These are phyloP conservation scores for Thalia dealbata DNA, from an alignment of 176 grass and related monocot species.

Conservation along the genomic window DNA sequence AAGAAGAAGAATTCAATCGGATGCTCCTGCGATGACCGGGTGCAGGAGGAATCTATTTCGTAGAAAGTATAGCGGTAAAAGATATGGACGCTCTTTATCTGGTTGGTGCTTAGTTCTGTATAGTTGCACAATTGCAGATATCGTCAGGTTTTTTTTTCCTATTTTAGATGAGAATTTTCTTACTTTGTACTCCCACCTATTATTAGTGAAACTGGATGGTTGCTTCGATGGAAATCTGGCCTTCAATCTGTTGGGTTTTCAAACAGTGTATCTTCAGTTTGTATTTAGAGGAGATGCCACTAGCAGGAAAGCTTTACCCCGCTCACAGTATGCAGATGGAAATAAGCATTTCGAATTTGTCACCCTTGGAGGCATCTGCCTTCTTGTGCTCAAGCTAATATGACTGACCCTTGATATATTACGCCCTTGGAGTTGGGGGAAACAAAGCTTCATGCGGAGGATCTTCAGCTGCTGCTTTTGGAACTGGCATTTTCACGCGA, in stretches of 20 bases:
- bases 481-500: no score
- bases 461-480: no score
- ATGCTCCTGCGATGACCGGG: neutral
- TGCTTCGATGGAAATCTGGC: neutral
- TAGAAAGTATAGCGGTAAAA: constrained; percentile 1
- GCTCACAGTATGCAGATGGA: neutral
- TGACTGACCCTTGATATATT: no score
- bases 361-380: neutral
- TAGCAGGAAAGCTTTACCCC: neutral
- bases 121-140: constrained; percentile 4
- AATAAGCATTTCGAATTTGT: neutral
- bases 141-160: constrained; percentile 4
- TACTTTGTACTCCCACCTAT: neutral
- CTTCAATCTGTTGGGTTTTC: neutral
- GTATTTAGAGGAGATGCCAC: no score
- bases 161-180: neutral
- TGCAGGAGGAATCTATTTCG: neutral
- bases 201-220: neutral
- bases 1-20: constrained; percentile 28
- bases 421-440: no score
- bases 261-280: no score
- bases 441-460: no score
- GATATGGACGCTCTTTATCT: neutral
- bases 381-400: no score
- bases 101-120: neutral